A percentile compares a stretch with the other conserved stretches of the same genome.
Conservation (phyloP, 1,139 yeast genomes). For the Yamadazyma friedrichii region DNA sequence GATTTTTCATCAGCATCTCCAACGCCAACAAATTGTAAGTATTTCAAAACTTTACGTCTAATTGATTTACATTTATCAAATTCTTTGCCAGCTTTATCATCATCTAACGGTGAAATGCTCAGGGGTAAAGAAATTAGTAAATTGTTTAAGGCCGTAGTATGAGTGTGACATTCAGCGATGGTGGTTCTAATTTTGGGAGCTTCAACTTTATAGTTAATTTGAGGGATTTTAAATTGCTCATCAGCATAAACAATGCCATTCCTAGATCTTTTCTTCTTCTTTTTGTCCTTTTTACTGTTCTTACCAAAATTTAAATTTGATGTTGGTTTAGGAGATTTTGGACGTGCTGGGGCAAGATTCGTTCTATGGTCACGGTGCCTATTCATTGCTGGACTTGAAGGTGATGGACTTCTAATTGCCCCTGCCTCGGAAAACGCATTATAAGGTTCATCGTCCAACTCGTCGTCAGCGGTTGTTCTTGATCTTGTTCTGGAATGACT, state of each 20-base stretch:
- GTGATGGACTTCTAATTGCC: constrained; percentile 17
- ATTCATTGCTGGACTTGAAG: constrained; percentile 16
- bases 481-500: constrained; percentile 12
- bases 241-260: constrained; percentile 46
- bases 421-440: constrained; percentile 15
- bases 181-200: constrained; percentile 68
- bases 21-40: constrained; percentile 75
- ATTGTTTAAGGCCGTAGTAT: constrained; percentile 72
- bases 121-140: constrained; percentile 56
- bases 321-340: constrained; percentile 21
- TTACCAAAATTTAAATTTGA: not conserved
- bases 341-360: constrained; percentile 26
- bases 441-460: constrained; percentile 8
- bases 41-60: constrained; percentile 74
- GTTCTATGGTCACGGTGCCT: constrained; percentile 8
- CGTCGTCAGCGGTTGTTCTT: constrained; percentile 4
- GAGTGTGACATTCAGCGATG: constrained; percentile 75
- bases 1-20: constrained; percentile 35
- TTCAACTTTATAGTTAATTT: constrained; percentile 67
- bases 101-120: constrained; percentile 59
- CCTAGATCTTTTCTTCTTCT: constrained; percentile 19
- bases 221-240: constrained; percentile 60
- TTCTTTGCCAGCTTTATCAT: constrained; percentile 53
- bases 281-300: constrained; percentile 11
- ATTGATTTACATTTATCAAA: constrained; percentile 76